phyloP scores from a whole-genome alignment of 352 stramenopile species.

The Saprolegnia parasitica region DNA sequence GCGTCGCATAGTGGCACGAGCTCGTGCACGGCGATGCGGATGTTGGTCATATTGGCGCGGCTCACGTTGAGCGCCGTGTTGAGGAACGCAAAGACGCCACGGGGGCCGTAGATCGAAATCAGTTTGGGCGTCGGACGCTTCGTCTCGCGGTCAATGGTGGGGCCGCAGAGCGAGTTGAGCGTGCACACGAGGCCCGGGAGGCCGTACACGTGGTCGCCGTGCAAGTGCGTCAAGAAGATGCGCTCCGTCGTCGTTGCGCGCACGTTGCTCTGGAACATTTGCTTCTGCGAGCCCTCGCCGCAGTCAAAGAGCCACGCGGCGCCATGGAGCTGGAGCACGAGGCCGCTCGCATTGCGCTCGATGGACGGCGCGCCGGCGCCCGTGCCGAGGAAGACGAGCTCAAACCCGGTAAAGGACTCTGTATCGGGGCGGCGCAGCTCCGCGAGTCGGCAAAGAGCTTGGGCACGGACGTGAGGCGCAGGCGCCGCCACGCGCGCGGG shows the following conservation, averaged over 20 bases:
- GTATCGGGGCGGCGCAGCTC: not conserved
- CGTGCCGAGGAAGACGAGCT: conserved; percentile 78
- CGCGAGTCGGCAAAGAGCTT: conserved; percentile 15
- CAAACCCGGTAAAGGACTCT: conserved; percentile 71
- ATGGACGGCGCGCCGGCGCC: conserved; percentile 63
- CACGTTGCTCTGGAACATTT: conserved; percentile 76
- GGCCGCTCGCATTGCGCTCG: conserved; percentile 9
- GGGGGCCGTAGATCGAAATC: conserved; percentile 73
- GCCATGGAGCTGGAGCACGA: conserved; percentile 22
- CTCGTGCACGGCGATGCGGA: conserved; percentile 71
- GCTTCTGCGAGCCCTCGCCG: conserved; percentile 68
- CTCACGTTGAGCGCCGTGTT: conserved; percentile 65
- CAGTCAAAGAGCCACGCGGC: conserved; percentile 88
- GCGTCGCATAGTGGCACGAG: conserved; percentile 38
- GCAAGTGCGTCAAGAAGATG: conserved; percentile 83
- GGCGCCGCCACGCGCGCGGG: conserved; percentile 5
- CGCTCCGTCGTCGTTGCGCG: conserved; percentile 68
- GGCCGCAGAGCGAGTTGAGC: conserved; percentile 69
- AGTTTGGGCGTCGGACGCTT: conserved; percentile 37
- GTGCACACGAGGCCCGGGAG: conserved; percentile 79
- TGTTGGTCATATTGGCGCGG: conserved; percentile 60
- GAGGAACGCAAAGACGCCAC: conserved; percentile 72
- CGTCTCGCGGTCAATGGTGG: conserved; percentile 55
- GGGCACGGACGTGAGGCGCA: conserved; percentile 23
- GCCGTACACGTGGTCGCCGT: conserved; percentile 83